Conservation (phyloP, 148 eudicot genomes). For the Gaultheria prostrata region DNA sequence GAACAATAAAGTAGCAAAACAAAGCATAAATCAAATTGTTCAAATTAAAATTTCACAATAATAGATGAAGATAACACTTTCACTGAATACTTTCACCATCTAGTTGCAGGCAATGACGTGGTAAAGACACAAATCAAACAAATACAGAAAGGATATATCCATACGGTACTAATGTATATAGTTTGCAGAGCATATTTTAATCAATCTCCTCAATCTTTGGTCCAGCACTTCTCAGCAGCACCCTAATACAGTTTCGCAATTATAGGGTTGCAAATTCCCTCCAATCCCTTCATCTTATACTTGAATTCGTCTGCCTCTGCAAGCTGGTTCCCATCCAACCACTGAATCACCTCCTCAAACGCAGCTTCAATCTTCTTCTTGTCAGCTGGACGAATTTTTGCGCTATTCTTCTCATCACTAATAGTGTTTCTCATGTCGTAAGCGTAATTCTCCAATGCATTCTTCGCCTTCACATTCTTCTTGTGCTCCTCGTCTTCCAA, state of each 20-base stretch:
- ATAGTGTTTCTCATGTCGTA: slow-evolving; percentile 17
- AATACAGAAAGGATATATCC: too few relatives aligned
- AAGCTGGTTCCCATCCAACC: not conserved
- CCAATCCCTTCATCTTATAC: slow-evolving; percentile 20
- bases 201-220: too few relatives aligned
- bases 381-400: not conserved
- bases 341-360: not conserved
- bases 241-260: slow-evolving; percentile 18
- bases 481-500: slow-evolving; percentile 9
- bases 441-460: not conserved
- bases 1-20: too few relatives aligned
- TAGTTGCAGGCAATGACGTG: too few relatives aligned
- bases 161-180: too few relatives aligned
- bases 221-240: not conserved
- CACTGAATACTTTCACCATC: too few relatives aligned
- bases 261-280: slow-evolving; percentile 17
- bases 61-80: too few relatives aligned
- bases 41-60: too few relatives aligned
- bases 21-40: too few relatives aligned
- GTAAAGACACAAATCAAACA: too few relatives aligned
- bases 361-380: not conserved
- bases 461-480: slow-evolving; percentile 23
- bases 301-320: slow-evolving; percentile 14
- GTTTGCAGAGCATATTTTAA: too few relatives aligned
- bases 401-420: slow-evolving; percentile 13